A percentile compares a stretch with the other conserved stretches of the same genome.
phyloP scores from a whole-genome alignment of 169 alveolate genomes.

The Plasmodium falciparum region DNA sequence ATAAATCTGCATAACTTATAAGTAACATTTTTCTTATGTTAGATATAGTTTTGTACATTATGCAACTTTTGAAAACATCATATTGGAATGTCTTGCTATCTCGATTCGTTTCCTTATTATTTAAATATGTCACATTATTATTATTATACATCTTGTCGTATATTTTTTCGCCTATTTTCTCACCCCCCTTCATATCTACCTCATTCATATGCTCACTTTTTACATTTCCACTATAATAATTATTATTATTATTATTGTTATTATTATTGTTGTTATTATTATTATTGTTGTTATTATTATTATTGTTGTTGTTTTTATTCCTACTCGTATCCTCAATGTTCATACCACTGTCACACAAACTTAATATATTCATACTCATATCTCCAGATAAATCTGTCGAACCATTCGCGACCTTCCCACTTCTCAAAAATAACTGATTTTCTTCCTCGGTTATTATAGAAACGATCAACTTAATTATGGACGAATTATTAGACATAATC shows the following conservation, averaged over 20 bases:
- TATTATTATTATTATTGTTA: too few relatives aligned
- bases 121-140: too few relatives aligned
- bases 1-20: constrained; percentile 86
- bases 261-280: too few relatives aligned
- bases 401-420: neutral
- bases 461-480: constrained; percentile 56
- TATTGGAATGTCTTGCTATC: neutral
- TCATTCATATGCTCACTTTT: too few relatives aligned
- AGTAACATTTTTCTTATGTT: constrained; percentile 80
- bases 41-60: constrained; percentile 39
- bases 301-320: too few relatives aligned
- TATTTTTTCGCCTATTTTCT: neutral
- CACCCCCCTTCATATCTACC: too few relatives aligned
- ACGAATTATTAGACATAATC: constrained; percentile 7
- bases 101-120: neutral
- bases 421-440: constrained; percentile 28
- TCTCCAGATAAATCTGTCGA: neutral
- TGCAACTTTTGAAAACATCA: neutral
- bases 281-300: too few relatives aligned
- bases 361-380: too few relatives aligned
- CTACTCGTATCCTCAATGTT: too few relatives aligned
- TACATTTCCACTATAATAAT: too few relatives aligned
- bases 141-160: too few relatives aligned
- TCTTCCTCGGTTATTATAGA: constrained; percentile 47
- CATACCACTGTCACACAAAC: too few relatives aligned